Conservation (phyloP, 768 basidiomycete genomes). For the Dacryopinax spathularia region DNA sequence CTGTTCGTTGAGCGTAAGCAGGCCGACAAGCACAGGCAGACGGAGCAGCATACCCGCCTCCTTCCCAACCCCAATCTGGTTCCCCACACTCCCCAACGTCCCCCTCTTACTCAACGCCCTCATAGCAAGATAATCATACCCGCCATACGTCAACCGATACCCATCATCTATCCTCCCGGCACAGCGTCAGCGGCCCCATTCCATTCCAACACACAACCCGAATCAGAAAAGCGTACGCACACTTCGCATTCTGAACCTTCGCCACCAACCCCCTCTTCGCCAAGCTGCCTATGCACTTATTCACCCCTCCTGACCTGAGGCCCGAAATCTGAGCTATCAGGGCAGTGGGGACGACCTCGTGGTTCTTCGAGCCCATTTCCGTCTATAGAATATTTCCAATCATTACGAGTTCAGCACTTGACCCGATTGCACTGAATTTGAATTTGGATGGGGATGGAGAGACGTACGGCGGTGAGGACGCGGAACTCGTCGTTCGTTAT, state of each 20-base stretch:
- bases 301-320: constrained; percentile 82
- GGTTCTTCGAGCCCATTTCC: constrained; percentile 97
- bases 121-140: constrained; percentile 94
- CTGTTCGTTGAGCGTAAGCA: constrained; percentile 24
- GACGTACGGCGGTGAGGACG: constrained; percentile 77
- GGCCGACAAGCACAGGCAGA: constrained; percentile 1
- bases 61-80: constrained; percentile 97
- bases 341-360: constrained; percentile 80
- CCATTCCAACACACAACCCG: neutral
- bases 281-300: constrained; percentile 77
- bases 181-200: neutral
- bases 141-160: constrained; percentile 91
- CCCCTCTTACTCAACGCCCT: constrained; percentile 83
- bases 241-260: constrained; percentile 82
- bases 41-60: constrained; percentile 56
- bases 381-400: constrained; percentile 37
- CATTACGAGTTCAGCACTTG: neutral
- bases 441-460: neutral
- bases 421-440: no score
- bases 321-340: constrained; percentile 88
- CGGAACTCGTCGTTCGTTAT: constrained; percentile 84
- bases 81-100: constrained; percentile 80
- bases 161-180: constrained; percentile 64
- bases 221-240: constrained; percentile 32
- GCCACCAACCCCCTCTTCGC: constrained; percentile 86